A percentile compares a stretch with the other conserved stretches of the same genome.
Evolutionary conservation across 1,139 yeast genomes (phyloP).

Genomic region (Taphrina pruni): DNA sequence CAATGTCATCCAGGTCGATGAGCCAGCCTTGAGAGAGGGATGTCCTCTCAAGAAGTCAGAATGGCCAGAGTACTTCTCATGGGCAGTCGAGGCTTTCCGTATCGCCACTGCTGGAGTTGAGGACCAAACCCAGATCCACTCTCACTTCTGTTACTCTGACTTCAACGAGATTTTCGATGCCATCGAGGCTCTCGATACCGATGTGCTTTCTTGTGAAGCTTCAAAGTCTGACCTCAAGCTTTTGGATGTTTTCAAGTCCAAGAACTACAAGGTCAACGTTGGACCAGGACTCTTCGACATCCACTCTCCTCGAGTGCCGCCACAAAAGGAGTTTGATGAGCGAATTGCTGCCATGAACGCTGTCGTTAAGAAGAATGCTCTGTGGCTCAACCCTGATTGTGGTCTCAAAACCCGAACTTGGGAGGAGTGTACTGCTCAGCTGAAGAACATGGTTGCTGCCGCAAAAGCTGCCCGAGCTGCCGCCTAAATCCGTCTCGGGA

Average conservation of each 20-base stretch:
- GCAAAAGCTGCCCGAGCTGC: conserved; percentile 63
- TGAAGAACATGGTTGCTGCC: conserved; percentile 98
- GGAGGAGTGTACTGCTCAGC: conserved; percentile 78
- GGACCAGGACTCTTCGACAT: conserved; percentile 99
- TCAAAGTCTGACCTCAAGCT: conserved; percentile 99
- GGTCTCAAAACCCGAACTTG: conserved; percentile 92
- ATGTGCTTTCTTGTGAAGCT: conserved; percentile 98
- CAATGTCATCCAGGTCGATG: conserved; percentile 97
- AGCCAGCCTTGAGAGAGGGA: conserved; percentile 99
- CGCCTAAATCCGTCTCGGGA: neutral
- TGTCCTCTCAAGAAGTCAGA: conserved; percentile 96
- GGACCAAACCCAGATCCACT: conserved; percentile 96
- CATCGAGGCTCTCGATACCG: conserved; percentile 94
- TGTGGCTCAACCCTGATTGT: conserved; percentile 99
- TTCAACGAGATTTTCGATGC: conserved; percentile 76
- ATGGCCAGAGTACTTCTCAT: conserved; percentile 92
- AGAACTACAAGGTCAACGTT: conserved; percentile 96
- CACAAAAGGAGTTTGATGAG: conserved; percentile 90
- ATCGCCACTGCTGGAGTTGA: conserved; percentile 98
- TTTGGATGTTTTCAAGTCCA: conserved; percentile 84
- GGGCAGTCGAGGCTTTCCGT: conserved; percentile 99
- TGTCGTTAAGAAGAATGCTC: conserved; percentile 95
- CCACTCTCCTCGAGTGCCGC: conserved; percentile 99
- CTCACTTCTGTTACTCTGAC: conserved; percentile 99
- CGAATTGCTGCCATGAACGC: conserved; percentile 93